A percentile compares a stretch with the other conserved stretches of the same genome.
phyloP scores from a whole-genome alignment of 106 monocot species.

The Dendrobium catenatum region DNA sequence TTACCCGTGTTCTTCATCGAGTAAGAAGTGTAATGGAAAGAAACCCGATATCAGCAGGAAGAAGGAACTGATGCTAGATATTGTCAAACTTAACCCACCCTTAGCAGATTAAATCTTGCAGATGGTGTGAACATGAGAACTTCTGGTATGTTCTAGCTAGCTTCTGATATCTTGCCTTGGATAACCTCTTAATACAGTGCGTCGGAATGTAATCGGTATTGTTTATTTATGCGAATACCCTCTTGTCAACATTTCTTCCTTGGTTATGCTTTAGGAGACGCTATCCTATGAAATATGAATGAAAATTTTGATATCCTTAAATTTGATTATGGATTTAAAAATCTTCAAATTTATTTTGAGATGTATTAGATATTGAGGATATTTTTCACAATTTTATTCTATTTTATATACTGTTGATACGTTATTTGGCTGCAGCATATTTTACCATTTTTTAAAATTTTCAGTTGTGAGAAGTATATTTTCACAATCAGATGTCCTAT shows the following conservation, averaged over 20 bases:
- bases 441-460: not conserved
- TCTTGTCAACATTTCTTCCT: not conserved
- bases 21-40: slow-evolving; percentile 39
- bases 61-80: slow-evolving; percentile 12
- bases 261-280: not conserved
- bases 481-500: too few relatives aligned
- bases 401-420: too few relatives aligned
- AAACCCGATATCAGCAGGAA: slow-evolving; percentile 13
- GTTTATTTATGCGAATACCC: not conserved
- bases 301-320: too few relatives aligned
- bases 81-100: not conserved
- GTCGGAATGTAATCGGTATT: not conserved
- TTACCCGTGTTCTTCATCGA: slow-evolving; percentile 61
- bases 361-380: too few relatives aligned
- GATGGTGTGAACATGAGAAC: not conserved
- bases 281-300: too few relatives aligned
- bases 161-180: not conserved
- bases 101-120: not conserved
- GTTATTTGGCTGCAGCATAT: not conserved
- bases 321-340: too few relatives aligned
- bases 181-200: not conserved
- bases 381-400: too few relatives aligned
- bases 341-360: too few relatives aligned
- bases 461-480: too few relatives aligned
- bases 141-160: not conserved